Conservation (phyloP, 2,329 filamentous ascomycete species). For the Penicillium occitanis region DNA sequence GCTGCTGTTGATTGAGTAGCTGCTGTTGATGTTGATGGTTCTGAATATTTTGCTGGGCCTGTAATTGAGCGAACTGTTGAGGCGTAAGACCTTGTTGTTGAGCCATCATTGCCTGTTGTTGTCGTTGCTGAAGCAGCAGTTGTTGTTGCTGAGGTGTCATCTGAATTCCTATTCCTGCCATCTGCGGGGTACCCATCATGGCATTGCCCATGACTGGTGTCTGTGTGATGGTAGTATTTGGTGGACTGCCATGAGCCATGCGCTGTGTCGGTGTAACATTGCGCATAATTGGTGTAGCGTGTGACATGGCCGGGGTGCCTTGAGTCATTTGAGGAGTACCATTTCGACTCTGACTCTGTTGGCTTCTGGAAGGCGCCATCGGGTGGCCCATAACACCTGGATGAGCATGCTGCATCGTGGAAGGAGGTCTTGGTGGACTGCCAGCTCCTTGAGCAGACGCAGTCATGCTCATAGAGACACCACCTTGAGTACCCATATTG, state of each 20-base stretch:
- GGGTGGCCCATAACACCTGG: slow-evolving; percentile 46
- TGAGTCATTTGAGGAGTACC: slow-evolving; percentile 51
- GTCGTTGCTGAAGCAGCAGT: slow-evolving; percentile 39
- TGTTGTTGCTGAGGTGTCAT: slow-evolving; percentile 44
- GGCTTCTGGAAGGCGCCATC: slow-evolving; percentile 47
- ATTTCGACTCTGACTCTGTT: slow-evolving; percentile 49
- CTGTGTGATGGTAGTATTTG: slow-evolving; percentile 41
- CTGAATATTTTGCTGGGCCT: slow-evolving; percentile 49
- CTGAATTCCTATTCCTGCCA: slow-evolving; percentile 34
- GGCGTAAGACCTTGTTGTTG: slow-evolving; percentile 43
- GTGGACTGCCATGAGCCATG: slow-evolving; percentile 49
- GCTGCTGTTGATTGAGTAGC: slow-evolving; percentile 36
- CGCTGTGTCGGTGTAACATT: slow-evolving; percentile 50
- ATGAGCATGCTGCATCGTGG: slow-evolving; percentile 49
- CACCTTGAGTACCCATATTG: slow-evolving; percentile 40
- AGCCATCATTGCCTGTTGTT: slow-evolving; percentile 39
- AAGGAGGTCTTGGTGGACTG: slow-evolving; percentile 47
- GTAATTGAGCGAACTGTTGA: slow-evolving; percentile 44
- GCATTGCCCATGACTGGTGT: slow-evolving; percentile 48
- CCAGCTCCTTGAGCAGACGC: slow-evolving; percentile 48
- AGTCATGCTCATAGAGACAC: slow-evolving; percentile 47
- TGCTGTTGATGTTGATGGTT: slow-evolving; percentile 37
- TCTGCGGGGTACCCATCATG: slow-evolving; percentile 43
- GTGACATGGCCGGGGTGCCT: slow-evolving; percentile 47
- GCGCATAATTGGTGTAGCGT: slow-evolving; percentile 50